Percentiles rank a stretch among this genome's conserved stretches.
phyloP scores from a whole-genome alignment of 352 stramenopile species.

The Pythium pyrilobum region DNA sequence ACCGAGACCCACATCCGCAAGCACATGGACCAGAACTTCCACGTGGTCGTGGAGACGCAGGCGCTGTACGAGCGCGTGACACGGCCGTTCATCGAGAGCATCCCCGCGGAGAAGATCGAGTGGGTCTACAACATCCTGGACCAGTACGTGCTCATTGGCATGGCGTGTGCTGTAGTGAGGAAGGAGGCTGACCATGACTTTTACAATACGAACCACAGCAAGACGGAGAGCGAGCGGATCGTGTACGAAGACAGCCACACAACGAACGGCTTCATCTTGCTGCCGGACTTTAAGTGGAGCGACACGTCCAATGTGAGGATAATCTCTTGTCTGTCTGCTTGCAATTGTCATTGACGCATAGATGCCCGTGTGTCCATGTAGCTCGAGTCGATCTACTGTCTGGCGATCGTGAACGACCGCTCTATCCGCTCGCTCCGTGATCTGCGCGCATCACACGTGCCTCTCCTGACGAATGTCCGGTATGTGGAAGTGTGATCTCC shows the following conservation, averaged over 20 bases:
- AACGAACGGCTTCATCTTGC: constrained; percentile 63
- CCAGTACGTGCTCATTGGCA: constrained; percentile 44
- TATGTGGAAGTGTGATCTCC: constrained; percentile 14
- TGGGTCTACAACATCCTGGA: constrained; percentile 89
- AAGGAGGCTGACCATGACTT: neutral
- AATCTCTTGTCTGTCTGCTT: too few species aligned
- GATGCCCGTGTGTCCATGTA: constrained; percentile 23
- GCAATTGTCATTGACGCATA: too few species aligned
- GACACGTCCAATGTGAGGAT: constrained; percentile 52
- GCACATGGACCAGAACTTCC: constrained; percentile 77
- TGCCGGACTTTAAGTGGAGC: constrained; percentile 85
- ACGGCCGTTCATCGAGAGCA: constrained; percentile 66
- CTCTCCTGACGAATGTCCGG: constrained; percentile 70
- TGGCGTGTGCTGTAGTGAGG: neutral
- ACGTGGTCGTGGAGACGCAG: constrained; percentile 81
- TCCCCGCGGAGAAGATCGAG: constrained; percentile 70
- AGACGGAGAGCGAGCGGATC: constrained; percentile 76
- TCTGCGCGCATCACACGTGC: constrained; percentile 50
- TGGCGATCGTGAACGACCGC: constrained; percentile 75
- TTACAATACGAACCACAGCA: constrained; percentile 28
- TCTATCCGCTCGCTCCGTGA: constrained; percentile 76
- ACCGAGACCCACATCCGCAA: constrained; percentile 77
- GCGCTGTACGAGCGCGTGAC: constrained; percentile 74
- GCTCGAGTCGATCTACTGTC: constrained; percentile 76
- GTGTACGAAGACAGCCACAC: constrained; percentile 68